Base-by-base conservation (phyloP, 1,284 basidiomycete species). In the Leccinum subfulvum region DNA sequence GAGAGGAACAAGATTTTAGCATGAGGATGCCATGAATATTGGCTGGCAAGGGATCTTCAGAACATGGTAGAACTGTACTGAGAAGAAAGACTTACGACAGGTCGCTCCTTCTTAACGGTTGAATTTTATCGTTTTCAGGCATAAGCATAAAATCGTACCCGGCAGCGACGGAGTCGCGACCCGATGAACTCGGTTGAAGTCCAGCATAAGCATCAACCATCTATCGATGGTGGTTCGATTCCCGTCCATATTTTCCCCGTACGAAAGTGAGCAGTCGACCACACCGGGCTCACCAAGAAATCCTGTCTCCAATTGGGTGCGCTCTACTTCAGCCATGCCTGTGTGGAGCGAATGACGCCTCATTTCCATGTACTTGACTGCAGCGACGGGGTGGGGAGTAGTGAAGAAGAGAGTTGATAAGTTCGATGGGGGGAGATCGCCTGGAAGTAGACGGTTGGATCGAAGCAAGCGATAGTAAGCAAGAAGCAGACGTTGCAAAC, bases 401-500 rank as follows among this genome's bases (percentile, higher is more conserved):
- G 80, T 84, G 30, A 30, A 30, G 39, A 89, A 82, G 18, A 93
- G 76, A 58, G 73, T 73, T 9, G 83, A 83, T 21, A 93, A 79
- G 11, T 85, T 83, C 1, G 81, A 76, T 23, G 87, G 72, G 0
- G 92, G 71, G n/a, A 88, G 76, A 16, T 83, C 77, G 11, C 73
- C 66, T 1, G 91, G 88, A 10, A 95, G 80, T 61, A 84, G 77
- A 13, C 87, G 85, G 71, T 93, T 93, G 52, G 86, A 86, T 67
- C 83, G 81, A 11, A 95, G 80, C 49, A 96, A 82, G 44, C 94
- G 89, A 70, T 91, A 91, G 71, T 94, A 92, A 1, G 90, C 84
- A 49, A 96, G 81, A 14, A 97, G 83, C 0, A 91, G 75, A 28
- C 80, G 78, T 44, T 95, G 91, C 4, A 93, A 76, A 16, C 81